These are phyloP conservation scores for Boletus patriciae DNA, from an alignment of 768 basidiomycete species.

Conservation along the genomic window DNA sequence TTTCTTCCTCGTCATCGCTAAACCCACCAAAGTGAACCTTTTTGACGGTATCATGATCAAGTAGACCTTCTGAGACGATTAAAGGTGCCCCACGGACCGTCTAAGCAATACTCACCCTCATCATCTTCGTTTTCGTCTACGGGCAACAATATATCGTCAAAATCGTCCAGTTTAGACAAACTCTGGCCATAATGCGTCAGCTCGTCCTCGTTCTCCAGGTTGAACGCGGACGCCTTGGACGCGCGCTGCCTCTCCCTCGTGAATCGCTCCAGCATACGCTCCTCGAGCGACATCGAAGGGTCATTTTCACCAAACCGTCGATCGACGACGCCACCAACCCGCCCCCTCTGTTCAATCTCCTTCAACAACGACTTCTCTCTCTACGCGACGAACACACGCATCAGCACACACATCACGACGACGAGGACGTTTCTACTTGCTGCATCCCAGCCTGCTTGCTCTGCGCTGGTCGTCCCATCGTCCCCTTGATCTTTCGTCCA, in stretches of 20 bases:
- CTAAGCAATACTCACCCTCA: conserved; percentile 34
- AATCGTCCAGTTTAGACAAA: conserved; percentile 81
- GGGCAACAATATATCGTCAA: conserved; percentile 59
- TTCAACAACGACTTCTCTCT: conserved; percentile 86
- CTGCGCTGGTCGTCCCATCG: conserved; percentile 77
- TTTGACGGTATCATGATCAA: conserved; percentile 65
- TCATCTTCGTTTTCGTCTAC: conserved; percentile 58
- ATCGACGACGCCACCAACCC: conserved; percentile 88
- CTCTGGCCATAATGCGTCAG: conserved; percentile 91
- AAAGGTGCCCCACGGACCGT: not conserved
- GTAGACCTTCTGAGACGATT: conserved; percentile 49
- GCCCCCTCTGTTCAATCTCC: conserved; percentile 79
- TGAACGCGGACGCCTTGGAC: conserved; percentile 77
- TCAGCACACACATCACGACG: conserved; percentile 5
- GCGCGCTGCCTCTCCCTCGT: conserved; percentile 83
- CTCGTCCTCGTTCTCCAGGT: conserved; percentile 89
- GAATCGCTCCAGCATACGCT: conserved; percentile 95
- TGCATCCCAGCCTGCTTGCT: conserved; percentile 91
- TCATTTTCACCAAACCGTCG: conserved; percentile 96
- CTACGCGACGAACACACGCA: conserved; percentile 39
- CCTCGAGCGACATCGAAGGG: conserved; percentile 88
- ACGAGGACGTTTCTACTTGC: conserved; percentile 52
- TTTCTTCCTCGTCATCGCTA: conserved; percentile 60
- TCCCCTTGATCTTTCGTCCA: conserved; percentile 82
- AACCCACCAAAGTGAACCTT: conserved; percentile 87